These are phyloP conservation scores for Amphibolis antarctica DNA, from an alignment of 106 monocot species.

Conservation along the genomic window DNA sequence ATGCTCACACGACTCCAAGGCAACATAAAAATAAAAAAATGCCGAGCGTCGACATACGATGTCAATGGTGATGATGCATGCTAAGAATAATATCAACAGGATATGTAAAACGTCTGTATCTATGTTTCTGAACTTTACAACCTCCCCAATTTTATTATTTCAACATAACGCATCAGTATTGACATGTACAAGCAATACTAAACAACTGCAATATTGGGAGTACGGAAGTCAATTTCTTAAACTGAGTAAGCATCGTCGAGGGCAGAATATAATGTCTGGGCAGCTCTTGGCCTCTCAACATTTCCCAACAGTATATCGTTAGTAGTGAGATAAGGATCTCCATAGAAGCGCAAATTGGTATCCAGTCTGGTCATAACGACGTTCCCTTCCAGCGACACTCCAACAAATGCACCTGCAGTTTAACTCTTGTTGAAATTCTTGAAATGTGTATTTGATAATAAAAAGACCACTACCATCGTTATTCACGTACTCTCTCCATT, in stretches of 20 bases:
- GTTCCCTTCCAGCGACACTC: slow-evolving; percentile 78
- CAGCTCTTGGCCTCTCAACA: slow-evolving; percentile 61
- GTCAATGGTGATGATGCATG: not conserved
- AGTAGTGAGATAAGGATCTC: slow-evolving; percentile 65
- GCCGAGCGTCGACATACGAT: slow-evolving; percentile 4
- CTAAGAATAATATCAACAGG: not conserved
- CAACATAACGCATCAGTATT: not conserved
- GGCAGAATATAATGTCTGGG: slow-evolving; percentile 48
- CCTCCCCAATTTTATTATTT: too few species aligned
- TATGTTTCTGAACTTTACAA: not conserved
- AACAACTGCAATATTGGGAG: not conserved
- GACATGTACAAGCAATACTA: not conserved
- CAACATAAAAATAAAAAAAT: slow-evolving; percentile 9
- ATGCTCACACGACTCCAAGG: too few species aligned
- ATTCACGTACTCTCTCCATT: too few species aligned
- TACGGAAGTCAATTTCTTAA: not conserved
- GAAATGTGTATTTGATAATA: too few species aligned
- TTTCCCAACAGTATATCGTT: slow-evolving; percentile 63
- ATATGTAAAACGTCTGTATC: not conserved
- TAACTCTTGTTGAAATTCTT: too few species aligned
- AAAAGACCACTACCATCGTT: too few species aligned
- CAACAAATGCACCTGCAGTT: slow-evolving; percentile 64
- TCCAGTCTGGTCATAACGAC: slow-evolving; percentile 50
- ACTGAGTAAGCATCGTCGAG: slow-evolving; percentile 35
- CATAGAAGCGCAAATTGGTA: slow-evolving; percentile 61